A percentile compares a stretch with the other conserved stretches of the same genome.
Conservation (phyloP, 169 alveolate species). For the Plasmodium ovale region DNA sequence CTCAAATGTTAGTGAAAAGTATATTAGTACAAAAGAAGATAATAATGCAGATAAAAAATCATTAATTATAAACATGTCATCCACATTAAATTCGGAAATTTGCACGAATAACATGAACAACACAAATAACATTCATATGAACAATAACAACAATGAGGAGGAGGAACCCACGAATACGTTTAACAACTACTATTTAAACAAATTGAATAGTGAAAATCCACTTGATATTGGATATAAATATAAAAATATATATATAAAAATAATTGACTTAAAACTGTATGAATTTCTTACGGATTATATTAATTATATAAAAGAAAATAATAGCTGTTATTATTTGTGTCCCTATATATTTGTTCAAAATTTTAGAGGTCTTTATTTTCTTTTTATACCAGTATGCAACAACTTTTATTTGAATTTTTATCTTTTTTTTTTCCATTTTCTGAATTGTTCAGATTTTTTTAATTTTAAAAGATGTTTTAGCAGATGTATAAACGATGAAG, state of each 20-base stretch:
- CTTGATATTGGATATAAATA: slow-evolving; percentile 61
- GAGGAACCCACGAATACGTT: slow-evolving; percentile 7
- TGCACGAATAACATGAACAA: slow-evolving; percentile 35
- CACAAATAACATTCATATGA: slow-evolving; percentile 4
- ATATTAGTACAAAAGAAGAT: slow-evolving; percentile 31
- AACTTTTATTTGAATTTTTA: slow-evolving; percentile 64
- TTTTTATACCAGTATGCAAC: slow-evolving; percentile 59
- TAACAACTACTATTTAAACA: slow-evolving; percentile 11
- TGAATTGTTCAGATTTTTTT: slow-evolving; percentile 68
- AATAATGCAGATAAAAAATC: slow-evolving; percentile 58
- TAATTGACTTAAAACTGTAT: slow-evolving; percentile 62
- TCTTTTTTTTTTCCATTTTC: slow-evolving; percentile 52
- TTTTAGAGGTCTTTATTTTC: slow-evolving; percentile 33
- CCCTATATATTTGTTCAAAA: slow-evolving; percentile 60
- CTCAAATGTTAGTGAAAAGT: slow-evolving; percentile 41
- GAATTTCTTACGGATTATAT: slow-evolving; percentile 41
- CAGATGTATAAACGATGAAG: slow-evolving; percentile 40
- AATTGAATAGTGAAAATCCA: slow-evolving; percentile 27
- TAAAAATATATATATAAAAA: slow-evolving; percentile 67
- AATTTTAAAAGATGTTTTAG: slow-evolving; percentile 57
- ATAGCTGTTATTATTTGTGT: slow-evolving; percentile 42
- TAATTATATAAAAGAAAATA: slow-evolving; percentile 65
- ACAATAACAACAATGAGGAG: slow-evolving; percentile 1
- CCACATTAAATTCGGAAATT: slow-evolving; percentile 54
- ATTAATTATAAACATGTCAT: slow-evolving; percentile 44